Conservation (phyloP, 805 yeast genomes). For the Lachancea lanzarotensis region DNA sequence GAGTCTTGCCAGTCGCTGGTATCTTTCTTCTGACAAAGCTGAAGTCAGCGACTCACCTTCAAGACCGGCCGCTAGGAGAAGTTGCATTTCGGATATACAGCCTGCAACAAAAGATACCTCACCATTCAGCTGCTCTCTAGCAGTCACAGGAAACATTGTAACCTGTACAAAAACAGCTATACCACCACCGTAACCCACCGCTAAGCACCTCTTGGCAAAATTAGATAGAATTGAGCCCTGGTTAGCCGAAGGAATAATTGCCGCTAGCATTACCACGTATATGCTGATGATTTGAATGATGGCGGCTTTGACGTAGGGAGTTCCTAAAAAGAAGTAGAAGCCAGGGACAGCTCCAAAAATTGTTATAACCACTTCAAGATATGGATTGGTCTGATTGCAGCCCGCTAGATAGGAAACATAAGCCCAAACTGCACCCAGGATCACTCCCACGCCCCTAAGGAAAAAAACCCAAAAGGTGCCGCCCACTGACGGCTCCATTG, state of each 20-base stretch:
- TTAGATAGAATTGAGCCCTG: constrained; percentile 37
- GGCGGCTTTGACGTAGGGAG: constrained; percentile 47
- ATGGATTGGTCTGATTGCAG: constrained; percentile 35
- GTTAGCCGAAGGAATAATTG: constrained; percentile 35
- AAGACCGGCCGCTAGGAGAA: constrained; percentile 37
- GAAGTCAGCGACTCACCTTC: constrained; percentile 32
- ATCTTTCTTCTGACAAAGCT: constrained; percentile 29
- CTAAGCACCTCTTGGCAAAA: constrained; percentile 45
- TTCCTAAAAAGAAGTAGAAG: constrained; percentile 38
- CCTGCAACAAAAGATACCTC: constrained; percentile 39
- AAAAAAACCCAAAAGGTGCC: constrained; percentile 44
- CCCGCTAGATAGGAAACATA: constrained; percentile 42
- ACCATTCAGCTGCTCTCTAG: constrained; percentile 39
- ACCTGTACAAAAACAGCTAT: constrained; percentile 42
- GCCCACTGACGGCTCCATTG: constrained; percentile 46
- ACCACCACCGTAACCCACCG: constrained; percentile 46
- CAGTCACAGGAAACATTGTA: constrained; percentile 41
- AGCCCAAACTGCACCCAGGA: constrained; percentile 46
- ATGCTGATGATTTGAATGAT: constrained; percentile 43
- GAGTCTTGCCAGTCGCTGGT: constrained; percentile 28
- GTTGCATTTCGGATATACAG: constrained; percentile 35
- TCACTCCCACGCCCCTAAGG: constrained; percentile 42
- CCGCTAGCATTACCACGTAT: constrained; percentile 42
- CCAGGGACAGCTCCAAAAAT: constrained; percentile 42
- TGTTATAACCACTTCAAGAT: constrained; percentile 38